A percentile compares a stretch with the other conserved stretches of the same genome.
These are phyloP conservation scores for Lodderomyces orthopsilosis DNA, from an alignment of 1,139 yeast species.

Conservation along the genomic window DNA sequence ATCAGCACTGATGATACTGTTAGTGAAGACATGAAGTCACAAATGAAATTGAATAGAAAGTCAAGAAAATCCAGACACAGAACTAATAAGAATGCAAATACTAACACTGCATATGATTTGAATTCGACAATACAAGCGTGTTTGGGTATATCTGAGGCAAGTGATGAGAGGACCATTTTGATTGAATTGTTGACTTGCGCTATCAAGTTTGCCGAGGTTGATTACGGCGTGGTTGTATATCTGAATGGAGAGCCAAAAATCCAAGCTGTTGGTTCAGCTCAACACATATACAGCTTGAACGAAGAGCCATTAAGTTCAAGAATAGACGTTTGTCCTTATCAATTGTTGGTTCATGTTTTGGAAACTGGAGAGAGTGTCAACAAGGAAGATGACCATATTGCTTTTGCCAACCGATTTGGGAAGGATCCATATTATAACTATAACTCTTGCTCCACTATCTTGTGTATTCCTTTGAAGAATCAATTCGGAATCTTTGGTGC, in stretches of 20 bases:
- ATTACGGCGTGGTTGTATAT: slow-evolving; percentile 45
- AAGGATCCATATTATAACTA: slow-evolving; percentile 43
- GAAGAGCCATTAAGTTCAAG: slow-evolving; percentile 42
- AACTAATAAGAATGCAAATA: slow-evolving; percentile 5
- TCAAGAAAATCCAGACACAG: slow-evolving; percentile 3
- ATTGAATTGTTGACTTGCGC: slow-evolving; percentile 41
- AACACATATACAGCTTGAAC: slow-evolving; percentile 30
- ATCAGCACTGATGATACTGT: not conserved
- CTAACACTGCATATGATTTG: slow-evolving; percentile 15
- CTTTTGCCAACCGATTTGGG: slow-evolving; percentile 34
- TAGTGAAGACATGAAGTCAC: slow-evolving; percentile 2
- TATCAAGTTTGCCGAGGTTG: slow-evolving; percentile 41
- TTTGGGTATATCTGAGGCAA: slow-evolving; percentile 48
- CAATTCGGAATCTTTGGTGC: slow-evolving; percentile 47
- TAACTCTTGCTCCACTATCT: slow-evolving; percentile 32
- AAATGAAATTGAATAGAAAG: slow-evolving; percentile 6
- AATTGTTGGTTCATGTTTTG: slow-evolving; percentile 40
- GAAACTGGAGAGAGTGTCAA: slow-evolving; percentile 38
- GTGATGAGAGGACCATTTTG: slow-evolving; percentile 38
- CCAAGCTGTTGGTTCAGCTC: slow-evolving; percentile 44
- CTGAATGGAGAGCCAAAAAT: slow-evolving; percentile 36
- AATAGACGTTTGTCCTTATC: slow-evolving; percentile 45
- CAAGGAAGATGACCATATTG: slow-evolving; percentile 35
- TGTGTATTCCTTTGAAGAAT: slow-evolving; percentile 50
- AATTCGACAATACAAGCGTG: slow-evolving; percentile 43